Evolutionary conservation across 2,329 filamentous ascomycete genomes (phyloP).

Genomic region (Pyrenophora teres): DNA sequence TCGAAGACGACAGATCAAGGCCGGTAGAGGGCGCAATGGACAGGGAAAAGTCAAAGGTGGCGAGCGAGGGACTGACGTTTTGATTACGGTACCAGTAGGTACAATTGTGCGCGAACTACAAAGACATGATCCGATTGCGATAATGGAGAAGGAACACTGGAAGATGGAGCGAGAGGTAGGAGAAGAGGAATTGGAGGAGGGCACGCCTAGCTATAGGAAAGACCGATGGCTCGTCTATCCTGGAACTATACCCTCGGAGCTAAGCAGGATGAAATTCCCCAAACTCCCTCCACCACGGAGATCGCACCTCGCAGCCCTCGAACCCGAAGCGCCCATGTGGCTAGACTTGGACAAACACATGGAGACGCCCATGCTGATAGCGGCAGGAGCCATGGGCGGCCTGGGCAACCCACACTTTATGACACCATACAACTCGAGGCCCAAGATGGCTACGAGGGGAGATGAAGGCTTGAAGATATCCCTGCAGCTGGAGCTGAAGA

Average conservation of each 20-base stretch:
- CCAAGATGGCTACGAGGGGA: slow-evolving; percentile 87
- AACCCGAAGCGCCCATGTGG: slow-evolving; percentile 72
- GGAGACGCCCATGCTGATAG: slow-evolving; percentile 80
- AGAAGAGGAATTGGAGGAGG: slow-evolving; percentile 35
- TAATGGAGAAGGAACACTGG: slow-evolving; percentile 59
- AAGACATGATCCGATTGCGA: slow-evolving; percentile 74
- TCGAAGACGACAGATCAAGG: slow-evolving; percentile 73
- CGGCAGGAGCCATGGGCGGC: slow-evolving; percentile 85
- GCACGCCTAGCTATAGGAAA: slow-evolving; percentile 52
- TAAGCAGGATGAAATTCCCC: slow-evolving; percentile 63
- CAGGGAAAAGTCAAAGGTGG: slow-evolving; percentile 76
- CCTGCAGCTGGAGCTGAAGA: slow-evolving; percentile 87
- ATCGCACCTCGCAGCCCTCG: slow-evolving; percentile 64
- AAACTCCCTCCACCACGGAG: slow-evolving; percentile 60
- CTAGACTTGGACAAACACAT: slow-evolving; percentile 69
- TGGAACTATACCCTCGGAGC: slow-evolving; percentile 74
- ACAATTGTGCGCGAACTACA: slow-evolving; percentile 85
- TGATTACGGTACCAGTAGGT: slow-evolving; percentile 90
- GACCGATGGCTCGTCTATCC: slow-evolving; percentile 89
- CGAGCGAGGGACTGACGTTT: slow-evolving; percentile 79
- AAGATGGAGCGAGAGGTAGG: slow-evolving; percentile 31
- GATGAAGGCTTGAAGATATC: slow-evolving; percentile 78
- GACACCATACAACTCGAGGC: slow-evolving; percentile 72
- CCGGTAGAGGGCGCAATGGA: slow-evolving; percentile 76
- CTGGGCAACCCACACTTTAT: slow-evolving; percentile 93